Percentiles rank a stretch among this genome's conserved stretches.
Conservation (phyloP, 257 asterid genomes). For the Solanum tarapatanum region DNA sequence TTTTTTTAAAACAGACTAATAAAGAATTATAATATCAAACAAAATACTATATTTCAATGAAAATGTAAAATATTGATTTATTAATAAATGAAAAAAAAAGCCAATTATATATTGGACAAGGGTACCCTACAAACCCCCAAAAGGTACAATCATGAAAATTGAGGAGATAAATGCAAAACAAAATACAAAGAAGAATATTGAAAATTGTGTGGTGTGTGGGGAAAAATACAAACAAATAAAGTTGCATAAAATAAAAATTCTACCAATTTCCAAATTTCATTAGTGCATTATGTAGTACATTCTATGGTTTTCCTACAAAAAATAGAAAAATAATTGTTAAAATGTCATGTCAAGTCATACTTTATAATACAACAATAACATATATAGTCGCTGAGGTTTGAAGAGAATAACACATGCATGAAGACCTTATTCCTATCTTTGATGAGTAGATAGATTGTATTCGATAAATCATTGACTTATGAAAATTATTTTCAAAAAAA, state of each 20-base stretch:
- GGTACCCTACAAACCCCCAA: background rate
- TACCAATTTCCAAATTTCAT: background rate
- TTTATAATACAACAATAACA: background rate
- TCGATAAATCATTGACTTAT: background rate
- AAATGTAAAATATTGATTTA: too few species aligned
- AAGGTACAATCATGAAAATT: background rate
- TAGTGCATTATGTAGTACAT: background rate
- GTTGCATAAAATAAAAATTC: background rate
- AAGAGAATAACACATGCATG: background rate
- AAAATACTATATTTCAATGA: background rate
- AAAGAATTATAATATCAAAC: too few species aligned
- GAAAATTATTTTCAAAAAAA: background rate
- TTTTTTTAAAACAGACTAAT: too few species aligned
- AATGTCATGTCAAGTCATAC: background rate
- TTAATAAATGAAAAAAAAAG: too few species aligned
- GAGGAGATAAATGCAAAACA: background rate
- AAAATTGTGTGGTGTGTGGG: background rate
- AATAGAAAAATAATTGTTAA: background rate
- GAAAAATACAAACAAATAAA: too few species aligned
- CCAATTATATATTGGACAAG: background rate
- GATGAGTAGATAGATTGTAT: rapidly evolving
- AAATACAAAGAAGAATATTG: background rate
- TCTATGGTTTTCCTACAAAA: background rate
- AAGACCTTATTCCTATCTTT: rapidly evolving
- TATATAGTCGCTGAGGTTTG: background rate